Base-by-base conservation (phyloP, 441 rosid species). In the Hura crepitans region DNA sequence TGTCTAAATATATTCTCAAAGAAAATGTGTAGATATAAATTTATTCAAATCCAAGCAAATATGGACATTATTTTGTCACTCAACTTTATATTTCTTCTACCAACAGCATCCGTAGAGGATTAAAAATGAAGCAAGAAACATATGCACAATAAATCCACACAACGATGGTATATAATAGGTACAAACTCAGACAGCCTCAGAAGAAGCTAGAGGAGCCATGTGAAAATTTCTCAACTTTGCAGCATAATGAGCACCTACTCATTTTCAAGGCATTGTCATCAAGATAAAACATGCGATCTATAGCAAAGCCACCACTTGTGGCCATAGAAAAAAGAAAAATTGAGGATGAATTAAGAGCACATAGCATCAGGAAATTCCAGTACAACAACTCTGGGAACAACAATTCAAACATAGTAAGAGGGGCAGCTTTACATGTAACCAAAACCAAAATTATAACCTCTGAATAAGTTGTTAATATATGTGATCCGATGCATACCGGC, bases 201-300 rank as follows among this genome's bases (percentile, higher is more conserved):
- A 31, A 66, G 22, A 62, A 51, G 27, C 27, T 23, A 18, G 67
- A 68, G 31, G 17, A 22, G 18, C 17, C 13, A 25, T 55, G 33
- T n/a, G 39, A 14, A 4, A 20, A 30, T 60, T 25, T 42, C 46
- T 18, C 61, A 28, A 56, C 27, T 73, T 18, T n/a, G 65, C 50
- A 62, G 62, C 70, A 69, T 46, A 25, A 70, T 9, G 37, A 65
- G 45, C 46, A 45, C 20, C 33, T 18, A 27, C 4, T 27, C 23
- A 43, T 17, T 68, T 30, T 11, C 50, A 54, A 37, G 50, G 62
- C 53, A 68, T 55, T 28, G 20, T 66, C 46, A 25, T 55, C 30
- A 31, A 23, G 51, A 4, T 27, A 42, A 33, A 47, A 50, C 31
- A 27, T 30, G 69, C 25, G 7, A 11, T 49, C 58, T 30, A 5